Percentiles rank a stretch among this genome's conserved stretches.
phyloP scores from a whole-genome alignment of 1,139 yeast species.

The Sugiyamaella grinbergsii region DNA sequence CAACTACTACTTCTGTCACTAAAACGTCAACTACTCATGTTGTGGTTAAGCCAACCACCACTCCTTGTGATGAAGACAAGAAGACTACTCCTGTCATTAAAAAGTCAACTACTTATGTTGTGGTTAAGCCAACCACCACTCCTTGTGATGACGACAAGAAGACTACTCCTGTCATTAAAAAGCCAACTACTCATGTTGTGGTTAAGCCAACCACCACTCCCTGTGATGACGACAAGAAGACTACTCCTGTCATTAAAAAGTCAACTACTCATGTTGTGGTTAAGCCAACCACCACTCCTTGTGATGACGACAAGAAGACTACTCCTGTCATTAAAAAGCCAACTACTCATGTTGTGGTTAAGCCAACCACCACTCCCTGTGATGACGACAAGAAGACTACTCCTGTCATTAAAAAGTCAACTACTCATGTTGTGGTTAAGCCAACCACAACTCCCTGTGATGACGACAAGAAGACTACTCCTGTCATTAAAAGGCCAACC shows the following conservation, averaged over 20 bases:
- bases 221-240: not conserved
- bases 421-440: too few relatives aligned
- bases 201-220: not conserved
- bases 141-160: not conserved
- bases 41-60: not conserved
- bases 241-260: not conserved
- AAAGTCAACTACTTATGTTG: too few relatives aligned
- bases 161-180: not conserved
- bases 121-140: not conserved
- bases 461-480: conserved; percentile 1
- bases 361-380: not conserved
- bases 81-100: too few relatives aligned
- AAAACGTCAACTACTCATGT: not conserved
- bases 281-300: too few relatives aligned
- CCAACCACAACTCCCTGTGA: conserved; percentile 1
- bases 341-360: not conserved
- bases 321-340: not conserved
- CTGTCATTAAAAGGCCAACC: not conserved
- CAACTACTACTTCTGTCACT: not conserved
- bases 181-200: not conserved
- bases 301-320: conserved; percentile 2
- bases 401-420: not conserved
- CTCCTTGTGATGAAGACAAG: conserved; percentile 4
- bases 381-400: not conserved
- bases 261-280: too few relatives aligned